phyloP scores from a whole-genome alignment of 176 grass and related monocot genomes.

The Aegilops tauschii region DNA sequence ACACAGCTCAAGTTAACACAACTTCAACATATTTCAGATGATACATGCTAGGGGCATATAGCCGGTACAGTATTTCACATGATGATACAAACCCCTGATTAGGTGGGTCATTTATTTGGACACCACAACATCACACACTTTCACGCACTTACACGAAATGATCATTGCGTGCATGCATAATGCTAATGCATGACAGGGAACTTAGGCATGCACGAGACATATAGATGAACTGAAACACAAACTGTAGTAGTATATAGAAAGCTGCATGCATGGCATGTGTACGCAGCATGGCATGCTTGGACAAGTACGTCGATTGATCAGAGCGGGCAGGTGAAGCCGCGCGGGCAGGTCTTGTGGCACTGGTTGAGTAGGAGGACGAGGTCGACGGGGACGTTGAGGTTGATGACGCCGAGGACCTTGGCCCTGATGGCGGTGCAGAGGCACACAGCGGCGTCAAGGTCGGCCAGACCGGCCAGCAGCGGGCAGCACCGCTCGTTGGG shows the following conservation, averaged over 20 bases:
- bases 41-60: no score
- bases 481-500: constrained; percentile 37
- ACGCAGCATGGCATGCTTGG: background rate
- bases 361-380: background rate
- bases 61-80: no score
- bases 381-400: background rate
- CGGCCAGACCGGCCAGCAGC: constrained; percentile 10
- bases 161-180: background rate
- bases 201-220: background rate
- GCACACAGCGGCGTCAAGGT: constrained; percentile 45
- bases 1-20: no score
- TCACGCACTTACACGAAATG: background rate
- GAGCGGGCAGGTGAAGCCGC: background rate
- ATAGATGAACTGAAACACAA: background rate
- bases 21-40: no score
- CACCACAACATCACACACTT: background rate
- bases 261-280: no score
- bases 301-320: background rate
- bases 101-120: background rate
- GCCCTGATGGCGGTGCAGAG: constrained; percentile 57
- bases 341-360: background rate
- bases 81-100: background rate
- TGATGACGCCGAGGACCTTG: constrained; percentile 46
- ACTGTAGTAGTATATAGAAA: background rate
- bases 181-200: background rate